These are phyloP conservation scores for Barnettozyma hawaiiensis DNA, from an alignment of 1,139 yeast species.

Conservation along the genomic window DNA sequence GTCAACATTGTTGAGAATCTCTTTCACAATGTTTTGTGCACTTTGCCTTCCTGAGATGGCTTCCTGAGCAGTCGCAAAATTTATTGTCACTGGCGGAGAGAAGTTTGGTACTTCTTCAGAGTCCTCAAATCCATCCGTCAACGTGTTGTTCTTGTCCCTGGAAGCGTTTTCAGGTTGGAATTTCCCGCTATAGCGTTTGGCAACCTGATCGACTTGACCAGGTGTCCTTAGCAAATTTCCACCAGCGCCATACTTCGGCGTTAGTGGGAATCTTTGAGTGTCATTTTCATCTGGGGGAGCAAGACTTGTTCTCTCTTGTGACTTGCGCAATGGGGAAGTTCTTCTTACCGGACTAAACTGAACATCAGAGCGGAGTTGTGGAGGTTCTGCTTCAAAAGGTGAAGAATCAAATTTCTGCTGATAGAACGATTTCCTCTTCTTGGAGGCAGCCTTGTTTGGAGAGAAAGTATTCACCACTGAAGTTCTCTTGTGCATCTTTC, in stretches of 20 bases:
- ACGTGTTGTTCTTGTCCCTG: constrained; percentile 1
- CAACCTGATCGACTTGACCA: constrained; percentile 17
- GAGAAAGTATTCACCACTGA: constrained; percentile 23
- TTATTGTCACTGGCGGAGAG: constrained; percentile 26
- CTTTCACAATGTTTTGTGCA: constrained; percentile 22
- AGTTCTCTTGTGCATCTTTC: constrained; percentile 18
- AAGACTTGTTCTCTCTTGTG: constrained; percentile 1
- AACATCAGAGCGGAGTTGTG: constrained; percentile 27
- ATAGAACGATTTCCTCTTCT: constrained; percentile 35
- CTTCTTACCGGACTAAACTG: constrained; percentile 25
- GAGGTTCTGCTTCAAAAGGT: constrained; percentile 39
- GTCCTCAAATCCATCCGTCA: constrained; percentile 18
- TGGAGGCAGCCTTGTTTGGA: constrained; percentile 25
- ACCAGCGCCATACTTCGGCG: constrained; percentile 39
- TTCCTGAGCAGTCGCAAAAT: constrained; percentile 17
- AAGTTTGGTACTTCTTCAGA: constrained; percentile 21
- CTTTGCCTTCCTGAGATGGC: constrained; percentile 21
- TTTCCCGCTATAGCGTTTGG: constrained; percentile 16
- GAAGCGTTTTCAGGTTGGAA: constrained; percentile 7
- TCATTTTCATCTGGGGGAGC: constrained; percentile 4
- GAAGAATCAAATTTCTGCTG: constrained; percentile 44
- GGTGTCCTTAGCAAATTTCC: constrained; percentile 21
- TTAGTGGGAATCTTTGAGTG: constrained; percentile 43
- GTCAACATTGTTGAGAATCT: constrained; percentile 22
- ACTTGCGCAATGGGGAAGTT: constrained; percentile 11